Base-by-base conservation (phyloP, 164 flowering plant species). In the Vitis amurensis region DNA sequence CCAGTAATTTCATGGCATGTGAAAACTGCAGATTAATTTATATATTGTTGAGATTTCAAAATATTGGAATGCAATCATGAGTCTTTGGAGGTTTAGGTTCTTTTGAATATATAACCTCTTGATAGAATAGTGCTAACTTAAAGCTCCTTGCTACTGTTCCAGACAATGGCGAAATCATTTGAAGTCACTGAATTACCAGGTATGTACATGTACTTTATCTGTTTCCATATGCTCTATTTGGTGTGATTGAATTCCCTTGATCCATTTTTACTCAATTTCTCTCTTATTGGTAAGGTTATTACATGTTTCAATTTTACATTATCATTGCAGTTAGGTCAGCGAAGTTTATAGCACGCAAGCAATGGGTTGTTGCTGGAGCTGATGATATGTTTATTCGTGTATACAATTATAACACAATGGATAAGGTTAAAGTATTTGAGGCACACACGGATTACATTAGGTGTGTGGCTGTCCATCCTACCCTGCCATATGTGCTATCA, bases 321-420 rank as follows among this genome's bases (percentile, higher is more conserved):
- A 4, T 15, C 2, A 12, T 61, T 84, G 77, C 94, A 93, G 99
- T 95, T 50, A 86, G 98, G 68, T 90, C 99, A 19, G 94, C 98
- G 15, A 95, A 95, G 72, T 95, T 93, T 69, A 82, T 95, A 53
- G 85, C 96, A 59, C 89, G 96, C 37, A 93, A 91, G 72, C 96
- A 95, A 63, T 95, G 99, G 99, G 85, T 95, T 68, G 97, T 95
- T 63, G 93, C 96, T 74, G 98, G 97, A 69, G 96, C 98, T 23
- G 99, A 95, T 83, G 99, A 95, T 77, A 93, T 87, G 95, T 83
- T 78, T 72, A 90, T 95, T 59, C 97, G 99, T 81, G 97, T 95
- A 50, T 95, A 95, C 85, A 91, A 95, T 73, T 95, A 93, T 78
- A 90, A 95, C 61, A 95, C 98, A 27, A 91, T 90, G 97, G 99